phyloP scores from a whole-genome alignment of 139 green algal genomes.

The Limnomonas spitsbergensis region DNA sequence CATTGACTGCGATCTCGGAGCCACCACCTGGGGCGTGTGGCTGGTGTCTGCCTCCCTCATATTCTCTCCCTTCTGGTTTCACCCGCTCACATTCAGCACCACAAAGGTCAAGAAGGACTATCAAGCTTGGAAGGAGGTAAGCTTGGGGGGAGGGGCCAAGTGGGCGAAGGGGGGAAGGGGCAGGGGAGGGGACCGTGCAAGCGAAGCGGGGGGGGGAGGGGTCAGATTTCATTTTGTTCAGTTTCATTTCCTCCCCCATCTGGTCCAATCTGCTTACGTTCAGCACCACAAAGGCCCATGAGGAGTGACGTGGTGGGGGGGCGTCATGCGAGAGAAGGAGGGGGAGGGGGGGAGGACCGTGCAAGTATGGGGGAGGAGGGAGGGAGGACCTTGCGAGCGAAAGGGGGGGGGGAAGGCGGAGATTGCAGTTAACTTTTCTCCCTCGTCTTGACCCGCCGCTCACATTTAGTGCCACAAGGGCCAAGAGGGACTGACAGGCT shows the following conservation, averaged over 20 bases:
- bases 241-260: constrained; percentile 69
- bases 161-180: too few species aligned
- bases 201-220: too few species aligned
- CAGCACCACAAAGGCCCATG: constrained; percentile 26
- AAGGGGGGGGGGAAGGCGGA: too few species aligned
- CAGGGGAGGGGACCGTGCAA: too few species aligned
- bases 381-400: too few species aligned
- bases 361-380: too few species aligned
- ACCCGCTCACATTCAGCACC: constrained; percentile 29
- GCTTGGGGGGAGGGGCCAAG: too few species aligned
- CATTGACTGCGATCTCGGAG: constrained; percentile 14
- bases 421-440: constrained; percentile 63
- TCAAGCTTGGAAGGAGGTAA: constrained; percentile 15
- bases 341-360: too few species aligned
- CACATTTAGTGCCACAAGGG: constrained; percentile 26
- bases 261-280: constrained; percentile 55
- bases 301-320: constrained; percentile 21
- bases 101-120: constrained; percentile 35
- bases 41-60: constrained; percentile 64
- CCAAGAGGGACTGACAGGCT: constrained; percentile 24
- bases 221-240: too few species aligned
- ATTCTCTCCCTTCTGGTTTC: constrained; percentile 70
- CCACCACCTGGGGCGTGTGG: constrained; percentile 49
- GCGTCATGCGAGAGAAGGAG: too few species aligned
- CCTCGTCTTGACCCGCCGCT: constrained; percentile 66